phyloP scores from a whole-genome alignment of 2,329 filamentous ascomycete species.

The Mycosphaerella sp. region DNA sequence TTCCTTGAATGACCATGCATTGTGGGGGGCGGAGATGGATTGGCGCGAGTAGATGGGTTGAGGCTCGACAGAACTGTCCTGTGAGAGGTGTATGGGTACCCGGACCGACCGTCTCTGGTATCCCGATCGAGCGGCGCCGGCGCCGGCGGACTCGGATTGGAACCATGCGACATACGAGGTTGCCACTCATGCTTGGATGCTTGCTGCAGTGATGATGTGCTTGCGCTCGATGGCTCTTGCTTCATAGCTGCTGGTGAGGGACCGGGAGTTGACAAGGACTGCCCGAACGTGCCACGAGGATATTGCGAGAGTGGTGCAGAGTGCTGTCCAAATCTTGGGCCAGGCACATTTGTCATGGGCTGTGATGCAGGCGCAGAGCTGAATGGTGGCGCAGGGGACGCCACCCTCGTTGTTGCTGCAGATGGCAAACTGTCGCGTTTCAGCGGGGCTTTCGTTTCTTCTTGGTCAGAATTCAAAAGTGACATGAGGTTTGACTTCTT shows the following conservation, averaged over 20 bases:
- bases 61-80: constrained; percentile 27
- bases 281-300: constrained; percentile 23
- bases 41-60: constrained; percentile 27
- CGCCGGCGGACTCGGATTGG: constrained; percentile 22
- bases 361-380: constrained; percentile 16
- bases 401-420: constrained; percentile 20
- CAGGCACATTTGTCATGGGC: constrained; percentile 18
- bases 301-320: constrained; percentile 25
- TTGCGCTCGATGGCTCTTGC: constrained; percentile 24
- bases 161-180: constrained; percentile 19
- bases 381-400: constrained; percentile 24
- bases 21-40: constrained; percentile 35
- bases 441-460: constrained; percentile 20
- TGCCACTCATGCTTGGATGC: constrained; percentile 27
- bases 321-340: constrained; percentile 27
- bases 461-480: constrained; percentile 34
- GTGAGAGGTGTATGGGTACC: constrained; percentile 28
- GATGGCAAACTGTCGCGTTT: constrained; percentile 31
- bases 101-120: constrained; percentile 18
- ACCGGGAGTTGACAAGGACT: constrained; percentile 20
- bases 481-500: constrained; percentile 36
- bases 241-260: constrained; percentile 22
- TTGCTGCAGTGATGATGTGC: constrained; percentile 16
- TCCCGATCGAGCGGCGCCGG: constrained; percentile 29
- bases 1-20: constrained; percentile 32